Evolutionary conservation across 495 filamentous ascomycete genomes (phyloP), one percentile per base, ranked within the genome.

Genomic region (Podospora bellae-mahoneyi): DNA sequence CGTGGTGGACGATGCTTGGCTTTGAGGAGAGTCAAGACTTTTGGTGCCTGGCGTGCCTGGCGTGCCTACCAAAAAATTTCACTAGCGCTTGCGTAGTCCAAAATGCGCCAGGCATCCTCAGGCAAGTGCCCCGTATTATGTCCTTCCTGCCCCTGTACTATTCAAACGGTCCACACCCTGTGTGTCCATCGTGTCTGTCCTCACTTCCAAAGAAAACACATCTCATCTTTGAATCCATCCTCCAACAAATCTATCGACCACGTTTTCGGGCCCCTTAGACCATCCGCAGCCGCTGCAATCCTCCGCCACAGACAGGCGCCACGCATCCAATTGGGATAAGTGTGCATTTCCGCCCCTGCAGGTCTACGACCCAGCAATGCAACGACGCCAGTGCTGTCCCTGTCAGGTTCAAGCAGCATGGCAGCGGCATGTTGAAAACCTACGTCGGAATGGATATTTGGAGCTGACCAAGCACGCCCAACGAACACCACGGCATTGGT

Each of bases 11-110:
- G 39, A 48, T 3, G 15, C 13, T 23, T 13, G 39, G 7, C 18
- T 10, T 48, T 48, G 39, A 48, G 13, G 39, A 48, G 9, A 18
- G 2, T 16, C 9, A 48, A 48, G 39, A 16, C 39, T 48, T 48
- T 48, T 48, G 55, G 55, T 58, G 55, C 55, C 55, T 58, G 55
- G 55, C 55, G 55, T 58, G 55, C 55, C 55, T 58, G 55, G 55
- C 55, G 55, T 58, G n/a, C 55, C 55, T 58, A 18, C 55, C n/a
- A 4, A 26, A 26, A 58, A 58, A 58, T 58, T 6, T 58, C 55
- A 19, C 23, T 58, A 58, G 55, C 55, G 55, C 23, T 20, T 26
- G 23, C n/a, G 55, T 58, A 58, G 55, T 58, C 55, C 39, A 48
- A 39, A 48, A 48, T 48, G 39, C 39, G 55, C 55, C 55, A 58